Percentiles rank a stretch among this genome's conserved stretches.
Conservation (phyloP, 1,139 yeast genomes). For the Hyphopichia buzzinii region DNA sequence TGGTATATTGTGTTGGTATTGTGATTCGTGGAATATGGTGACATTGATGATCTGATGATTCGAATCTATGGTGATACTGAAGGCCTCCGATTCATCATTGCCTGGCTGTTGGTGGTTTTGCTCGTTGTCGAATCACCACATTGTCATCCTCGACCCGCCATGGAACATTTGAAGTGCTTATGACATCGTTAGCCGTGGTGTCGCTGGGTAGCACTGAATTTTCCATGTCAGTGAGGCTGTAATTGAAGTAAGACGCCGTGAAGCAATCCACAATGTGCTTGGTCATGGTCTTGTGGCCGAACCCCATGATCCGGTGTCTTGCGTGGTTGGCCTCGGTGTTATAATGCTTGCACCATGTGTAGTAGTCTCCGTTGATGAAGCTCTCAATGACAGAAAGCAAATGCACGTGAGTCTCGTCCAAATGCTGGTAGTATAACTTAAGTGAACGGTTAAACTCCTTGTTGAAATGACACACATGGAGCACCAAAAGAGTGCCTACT, state of each 20-base stretch:
- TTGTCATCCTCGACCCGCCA: slow-evolving; percentile 29
- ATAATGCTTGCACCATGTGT: slow-evolving; percentile 39
- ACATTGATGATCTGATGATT: too few relatives aligned
- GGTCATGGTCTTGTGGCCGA: slow-evolving; percentile 35
- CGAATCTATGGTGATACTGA: too few relatives aligned
- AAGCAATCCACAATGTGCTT: slow-evolving; percentile 28
- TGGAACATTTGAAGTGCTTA: slow-evolving; percentile 14
- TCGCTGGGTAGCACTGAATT: slow-evolving; percentile 29
- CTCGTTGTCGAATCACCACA: slow-evolving; percentile 23
- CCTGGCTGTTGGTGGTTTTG: background rate
- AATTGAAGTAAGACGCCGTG: slow-evolving; percentile 35
- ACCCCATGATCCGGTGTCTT: slow-evolving; percentile 37
- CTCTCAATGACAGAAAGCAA: slow-evolving; percentile 26
- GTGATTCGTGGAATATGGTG: too few relatives aligned
- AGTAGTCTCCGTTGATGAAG: slow-evolving; percentile 40
- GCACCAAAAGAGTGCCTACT: slow-evolving; percentile 34
- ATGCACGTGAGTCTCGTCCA: slow-evolving; percentile 16
- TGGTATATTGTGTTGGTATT: too few relatives aligned
- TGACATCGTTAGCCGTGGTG: slow-evolving; percentile 17
- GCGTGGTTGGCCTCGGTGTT: slow-evolving; percentile 29
- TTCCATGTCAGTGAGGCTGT: slow-evolving; percentile 20
- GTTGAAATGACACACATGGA: slow-evolving; percentile 51
- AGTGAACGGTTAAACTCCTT: slow-evolving; percentile 36
- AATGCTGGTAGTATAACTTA: slow-evolving; percentile 26
- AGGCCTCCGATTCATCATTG: too few relatives aligned